phyloP scores from a whole-genome alignment of 208 protist species.

The Leishmania lainsoni region DNA sequence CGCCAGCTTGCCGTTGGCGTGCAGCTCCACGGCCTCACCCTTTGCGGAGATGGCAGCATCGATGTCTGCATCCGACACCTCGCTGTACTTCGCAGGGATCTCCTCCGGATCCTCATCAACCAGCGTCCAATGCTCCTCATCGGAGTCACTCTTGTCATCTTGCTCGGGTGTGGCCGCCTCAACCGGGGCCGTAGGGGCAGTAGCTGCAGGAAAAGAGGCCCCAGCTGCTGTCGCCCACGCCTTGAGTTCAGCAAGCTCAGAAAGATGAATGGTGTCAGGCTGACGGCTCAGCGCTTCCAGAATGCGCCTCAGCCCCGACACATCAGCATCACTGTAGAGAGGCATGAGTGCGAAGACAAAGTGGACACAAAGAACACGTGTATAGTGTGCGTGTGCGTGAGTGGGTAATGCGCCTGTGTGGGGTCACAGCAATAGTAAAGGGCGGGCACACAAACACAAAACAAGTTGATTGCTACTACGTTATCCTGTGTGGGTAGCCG shows the following conservation, averaged over 20 bases:
- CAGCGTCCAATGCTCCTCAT: slow-evolving; percentile 60
- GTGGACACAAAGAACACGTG: background rate
- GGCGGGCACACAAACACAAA: background rate
- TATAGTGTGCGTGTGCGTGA: background rate
- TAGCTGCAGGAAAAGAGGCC: slow-evolving; percentile 34
- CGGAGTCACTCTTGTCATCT: slow-evolving; percentile 45
- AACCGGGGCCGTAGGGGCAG: slow-evolving; percentile 1
- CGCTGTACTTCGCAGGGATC: slow-evolving; percentile 30
- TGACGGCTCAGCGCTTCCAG: slow-evolving; percentile 33
- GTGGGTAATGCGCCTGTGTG: background rate
- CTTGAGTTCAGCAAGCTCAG: slow-evolving; percentile 41
- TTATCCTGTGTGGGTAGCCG: background rate
- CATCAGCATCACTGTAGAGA: slow-evolving; percentile 31
- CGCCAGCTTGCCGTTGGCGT: slow-evolving; percentile 45
- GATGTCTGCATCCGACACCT: slow-evolving; percentile 53
- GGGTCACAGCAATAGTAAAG: background rate
- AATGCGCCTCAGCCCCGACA: slow-evolving; percentile 42
- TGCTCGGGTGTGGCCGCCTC: background rate
- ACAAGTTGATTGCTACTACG: background rate
- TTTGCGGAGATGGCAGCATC: slow-evolving; percentile 69
- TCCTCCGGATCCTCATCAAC: slow-evolving; percentile 32
- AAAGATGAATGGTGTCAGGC: slow-evolving; percentile 47
- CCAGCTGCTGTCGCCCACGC: slow-evolving; percentile 40
- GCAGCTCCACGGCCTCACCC: slow-evolving; percentile 55
- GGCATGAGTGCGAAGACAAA: slow-evolving; percentile 26